A percentile compares a stretch with the other conserved stretches of the same genome.
phyloP scores from a whole-genome alignment of 116 monocot genomes.

The Thalassia testudinum region DNA sequence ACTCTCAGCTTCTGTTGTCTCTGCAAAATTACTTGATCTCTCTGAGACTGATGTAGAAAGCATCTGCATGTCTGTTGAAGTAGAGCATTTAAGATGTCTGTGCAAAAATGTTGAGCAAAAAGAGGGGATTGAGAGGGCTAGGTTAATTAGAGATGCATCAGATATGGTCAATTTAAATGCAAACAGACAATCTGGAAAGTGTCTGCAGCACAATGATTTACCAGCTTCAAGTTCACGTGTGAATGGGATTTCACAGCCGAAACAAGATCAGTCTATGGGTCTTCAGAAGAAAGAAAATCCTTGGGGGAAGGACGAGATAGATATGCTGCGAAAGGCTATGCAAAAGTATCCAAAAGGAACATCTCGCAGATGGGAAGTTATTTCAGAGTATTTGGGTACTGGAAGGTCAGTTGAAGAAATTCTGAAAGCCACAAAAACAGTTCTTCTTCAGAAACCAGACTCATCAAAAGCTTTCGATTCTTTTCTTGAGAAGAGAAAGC shows the following conservation, averaged over 20 bases:
- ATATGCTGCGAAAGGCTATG: conserved; percentile 75
- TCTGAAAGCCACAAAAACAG: conserved; percentile 88
- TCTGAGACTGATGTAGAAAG: conserved; percentile 57
- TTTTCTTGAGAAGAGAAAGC: conserved; percentile 91
- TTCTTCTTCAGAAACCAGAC: conserved; percentile 88
- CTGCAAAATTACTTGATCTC: conserved; percentile 16
- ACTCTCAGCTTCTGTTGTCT: conserved; percentile 25
- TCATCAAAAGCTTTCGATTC: conserved; percentile 84
- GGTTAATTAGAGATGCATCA: conserved; percentile 28
- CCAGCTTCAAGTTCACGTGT: conserved; percentile 5
- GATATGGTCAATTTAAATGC: conserved; percentile 1
- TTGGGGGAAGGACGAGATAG: conserved; percentile 87
- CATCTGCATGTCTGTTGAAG: conserved; percentile 52
- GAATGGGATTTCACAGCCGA: conserved; percentile 15
- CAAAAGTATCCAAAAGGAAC: conserved; percentile 92
- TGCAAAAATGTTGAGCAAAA: conserved; percentile 49
- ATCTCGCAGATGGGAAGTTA: conserved; percentile 88
- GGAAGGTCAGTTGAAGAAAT: conserved; percentile 82
- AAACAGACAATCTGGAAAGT: conserved; percentile 10
- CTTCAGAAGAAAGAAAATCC: conserved; percentile 77
- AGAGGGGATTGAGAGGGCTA: conserved; percentile 31
- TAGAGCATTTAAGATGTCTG: conserved; percentile 37
- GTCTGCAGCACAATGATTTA: conserved; percentile 7
- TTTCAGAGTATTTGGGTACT: conserved; percentile 88
- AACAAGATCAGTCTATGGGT: conserved; percentile 6